Evolutionary conservation across 306 rosid genomes (phyloP).

Genomic region (Parietaria judaica): DNA sequence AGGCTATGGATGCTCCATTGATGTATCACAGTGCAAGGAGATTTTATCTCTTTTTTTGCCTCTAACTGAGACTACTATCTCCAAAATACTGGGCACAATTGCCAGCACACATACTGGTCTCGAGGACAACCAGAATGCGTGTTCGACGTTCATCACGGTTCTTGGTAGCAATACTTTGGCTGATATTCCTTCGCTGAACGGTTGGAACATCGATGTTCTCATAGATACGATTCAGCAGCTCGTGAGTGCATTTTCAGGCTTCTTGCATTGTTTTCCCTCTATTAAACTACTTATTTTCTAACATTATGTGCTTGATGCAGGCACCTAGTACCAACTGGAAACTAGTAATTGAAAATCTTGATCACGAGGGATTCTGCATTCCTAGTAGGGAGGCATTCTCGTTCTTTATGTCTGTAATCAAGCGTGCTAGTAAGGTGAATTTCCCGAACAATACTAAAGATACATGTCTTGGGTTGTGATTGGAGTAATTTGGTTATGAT

Average conservation of each 20-base stretch:
- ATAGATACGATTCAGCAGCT: conserved; percentile 70
- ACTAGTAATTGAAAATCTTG: conserved; percentile 72
- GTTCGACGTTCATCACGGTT: conserved; percentile 59
- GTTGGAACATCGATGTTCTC: conserved; percentile 95
- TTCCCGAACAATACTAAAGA: conserved; percentile 9
- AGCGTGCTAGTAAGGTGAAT: conserved; percentile 65
- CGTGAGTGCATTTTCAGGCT: conserved; percentile 38
- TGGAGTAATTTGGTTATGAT: background rate
- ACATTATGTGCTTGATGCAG: conserved; percentile 40
- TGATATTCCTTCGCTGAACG: conserved; percentile 58
- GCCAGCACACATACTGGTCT: conserved; percentile 64
- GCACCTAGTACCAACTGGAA: conserved; percentile 80
- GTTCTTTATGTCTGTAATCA: conserved; percentile 73
- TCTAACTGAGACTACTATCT: conserved; percentile 56
- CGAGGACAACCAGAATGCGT: conserved; percentile 72
- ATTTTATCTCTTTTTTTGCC: conserved; percentile 86
- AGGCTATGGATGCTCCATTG: conserved; percentile 94
- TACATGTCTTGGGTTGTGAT: background rate
- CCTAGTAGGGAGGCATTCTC: conserved; percentile 88
- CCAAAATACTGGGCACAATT: conserved; percentile 84
- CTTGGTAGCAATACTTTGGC: conserved; percentile 53
- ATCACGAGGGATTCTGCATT: conserved; percentile 91
- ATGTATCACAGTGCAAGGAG: conserved; percentile 74
- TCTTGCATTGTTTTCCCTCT: conserved; percentile 4
- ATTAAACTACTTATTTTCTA: conserved; percentile 8